Conservation (phyloP, 495 filamentous ascomycete genomes). For the Cercophora newfieldiana region DNA sequence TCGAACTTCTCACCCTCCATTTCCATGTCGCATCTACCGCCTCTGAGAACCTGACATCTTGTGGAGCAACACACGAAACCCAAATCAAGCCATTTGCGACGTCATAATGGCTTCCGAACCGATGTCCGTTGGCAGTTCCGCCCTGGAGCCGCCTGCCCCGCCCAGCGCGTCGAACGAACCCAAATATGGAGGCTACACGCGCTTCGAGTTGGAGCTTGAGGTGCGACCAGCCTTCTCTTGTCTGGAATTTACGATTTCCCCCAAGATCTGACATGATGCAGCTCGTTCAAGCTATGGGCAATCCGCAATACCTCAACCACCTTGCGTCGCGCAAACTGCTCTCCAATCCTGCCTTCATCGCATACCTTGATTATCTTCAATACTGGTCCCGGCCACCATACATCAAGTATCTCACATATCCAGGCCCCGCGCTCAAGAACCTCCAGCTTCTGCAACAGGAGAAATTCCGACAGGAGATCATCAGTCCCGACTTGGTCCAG, state of each 20-base stretch:
- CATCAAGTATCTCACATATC: constrained; percentile 75
- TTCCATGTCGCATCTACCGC: no score
- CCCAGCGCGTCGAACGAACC: constrained; percentile 35
- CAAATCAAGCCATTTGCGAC: background rate
- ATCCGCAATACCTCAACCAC: constrained; percentile 81
- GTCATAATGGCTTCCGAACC: constrained; percentile 35
- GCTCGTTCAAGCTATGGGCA: constrained; percentile 85
- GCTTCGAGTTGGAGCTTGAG: constrained; percentile 76
- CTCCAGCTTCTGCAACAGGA: constrained; percentile 83
- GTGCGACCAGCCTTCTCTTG: constrained; percentile 36
- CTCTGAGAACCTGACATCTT: no score
- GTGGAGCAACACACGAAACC: no score
- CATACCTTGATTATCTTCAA: constrained; percentile 79
- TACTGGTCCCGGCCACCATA: constrained; percentile 86
- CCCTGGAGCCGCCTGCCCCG: constrained; percentile 35
- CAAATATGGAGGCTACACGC: constrained; percentile 63
- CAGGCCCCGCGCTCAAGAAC: constrained; percentile 77
- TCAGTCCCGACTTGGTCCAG: constrained; percentile 70
- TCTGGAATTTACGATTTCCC: background rate
- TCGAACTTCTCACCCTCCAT: no score
- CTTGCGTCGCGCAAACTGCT: constrained; percentile 68
- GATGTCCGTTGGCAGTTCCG: constrained; percentile 33
- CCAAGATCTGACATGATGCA: constrained; percentile 35
- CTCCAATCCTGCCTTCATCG: constrained; percentile 67
- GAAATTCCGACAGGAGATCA: constrained; percentile 76